These are phyloP conservation scores for Sugiyamaella japonica DNA, from an alignment of 1,139 yeast species.

Conservation along the genomic window DNA sequence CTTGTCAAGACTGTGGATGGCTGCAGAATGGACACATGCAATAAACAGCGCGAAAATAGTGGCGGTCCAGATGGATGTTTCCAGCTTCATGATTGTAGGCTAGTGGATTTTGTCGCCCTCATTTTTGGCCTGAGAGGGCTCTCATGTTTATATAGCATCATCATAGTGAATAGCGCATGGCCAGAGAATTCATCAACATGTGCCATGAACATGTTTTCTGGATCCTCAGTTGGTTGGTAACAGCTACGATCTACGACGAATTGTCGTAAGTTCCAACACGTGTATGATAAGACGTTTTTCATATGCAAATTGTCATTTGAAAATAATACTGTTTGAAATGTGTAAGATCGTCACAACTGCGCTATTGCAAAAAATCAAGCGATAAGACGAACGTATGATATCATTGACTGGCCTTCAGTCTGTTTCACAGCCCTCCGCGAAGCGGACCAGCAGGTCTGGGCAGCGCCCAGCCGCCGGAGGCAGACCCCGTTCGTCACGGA, in stretches of 20 bases:
- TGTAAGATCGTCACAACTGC: background rate
- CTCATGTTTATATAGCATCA: background rate
- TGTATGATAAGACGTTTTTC: background rate
- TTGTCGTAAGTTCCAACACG: slow-evolving; percentile 1
- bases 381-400: too few relatives aligned
- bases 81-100: background rate
- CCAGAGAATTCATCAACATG: background rate
- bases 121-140: background rate
- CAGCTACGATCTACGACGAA: background rate
- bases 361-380: too few relatives aligned
- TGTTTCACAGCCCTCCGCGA: too few relatives aligned
- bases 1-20: background rate
- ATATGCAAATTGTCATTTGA: background rate
- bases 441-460: too few relatives aligned
- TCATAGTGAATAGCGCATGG: background rate
- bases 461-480: too few relatives aligned
- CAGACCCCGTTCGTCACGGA: too few relatives aligned
- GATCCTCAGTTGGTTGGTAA: background rate
- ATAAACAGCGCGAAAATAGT: background rate
- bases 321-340: background rate
- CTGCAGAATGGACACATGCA: background rate
- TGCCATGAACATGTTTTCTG: background rate
- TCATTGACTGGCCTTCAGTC: too few relatives aligned
- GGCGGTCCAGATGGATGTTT: background rate
- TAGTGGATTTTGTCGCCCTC: too few relatives aligned